A percentile compares a stretch with the other conserved stretches of the same genome.
These are phyloP conservation scores for Salix udensis DNA, from an alignment of 345 rosid genomes.

Conservation along the genomic window DNA sequence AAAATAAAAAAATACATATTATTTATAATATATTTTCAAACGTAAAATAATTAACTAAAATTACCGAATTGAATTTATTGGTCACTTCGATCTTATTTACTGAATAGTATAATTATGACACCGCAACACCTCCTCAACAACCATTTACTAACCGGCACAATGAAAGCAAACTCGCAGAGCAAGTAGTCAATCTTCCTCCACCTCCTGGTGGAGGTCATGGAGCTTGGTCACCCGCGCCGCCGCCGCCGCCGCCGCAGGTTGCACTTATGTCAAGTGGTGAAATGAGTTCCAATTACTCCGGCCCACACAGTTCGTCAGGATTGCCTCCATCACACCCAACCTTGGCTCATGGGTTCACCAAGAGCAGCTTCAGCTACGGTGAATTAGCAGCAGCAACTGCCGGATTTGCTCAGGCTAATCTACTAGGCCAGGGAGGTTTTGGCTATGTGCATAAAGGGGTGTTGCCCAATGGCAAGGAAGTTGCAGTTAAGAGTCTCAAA, in stretches of 20 bases:
- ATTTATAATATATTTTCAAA: too few species aligned
- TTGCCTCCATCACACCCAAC: constrained; percentile 50
- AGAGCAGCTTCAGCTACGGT: constrained; percentile 60
- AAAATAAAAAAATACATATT: too few species aligned
- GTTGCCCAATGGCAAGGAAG: constrained; percentile 69
- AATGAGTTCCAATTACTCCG: constrained; percentile 37
- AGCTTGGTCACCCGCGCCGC: constrained; percentile 32
- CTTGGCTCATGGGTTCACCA: constrained; percentile 50
- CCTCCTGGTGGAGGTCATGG: constrained; percentile 32
- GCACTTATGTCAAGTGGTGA: constrained; percentile 34
- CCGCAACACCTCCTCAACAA: constrained; percentile 13
- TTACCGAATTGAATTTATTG: neutral
- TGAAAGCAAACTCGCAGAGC: constrained; percentile 7
- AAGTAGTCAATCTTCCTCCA: constrained; percentile 24
- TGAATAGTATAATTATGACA: neutral
- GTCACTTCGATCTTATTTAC: neutral
- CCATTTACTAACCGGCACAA: constrained; percentile 8
- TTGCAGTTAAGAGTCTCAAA: constrained; percentile 82
- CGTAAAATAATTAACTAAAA: too few species aligned
- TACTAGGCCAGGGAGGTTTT: constrained; percentile 85
- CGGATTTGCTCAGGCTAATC: constrained; percentile 54
- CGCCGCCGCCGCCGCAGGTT: constrained; percentile 11
- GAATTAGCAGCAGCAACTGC: constrained; percentile 67
- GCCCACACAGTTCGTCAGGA: constrained; percentile 38
- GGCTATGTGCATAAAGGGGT: constrained; percentile 83